Base-by-base conservation (phyloP, 192 early-diverging fungal species). In the Coemansia umbellata region DNA sequence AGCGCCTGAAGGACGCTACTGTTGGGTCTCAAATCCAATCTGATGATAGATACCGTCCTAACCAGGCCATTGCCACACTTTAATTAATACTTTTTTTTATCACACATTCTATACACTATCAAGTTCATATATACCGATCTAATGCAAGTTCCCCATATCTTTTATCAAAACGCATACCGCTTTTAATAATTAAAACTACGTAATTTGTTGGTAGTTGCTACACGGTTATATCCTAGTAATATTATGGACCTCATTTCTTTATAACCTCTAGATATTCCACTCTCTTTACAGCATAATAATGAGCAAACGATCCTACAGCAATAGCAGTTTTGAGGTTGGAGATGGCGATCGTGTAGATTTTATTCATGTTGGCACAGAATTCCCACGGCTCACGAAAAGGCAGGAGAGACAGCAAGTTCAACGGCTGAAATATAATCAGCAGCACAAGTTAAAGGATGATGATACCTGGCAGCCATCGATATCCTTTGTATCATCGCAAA, bases 401-500 rank as follows among this genome's bases (percentile, higher is more conserved):
- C 57, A 71, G 73, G 3, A 70, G 80, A 26, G 86, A 90, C 53
- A 81, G 81, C 54, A 72, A 87, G 32, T 92, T 90, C 10, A 76
- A 26, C 43, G 8, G 11, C 17, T 27, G 33, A 18, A 87, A 18
- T 80, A 87, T 47, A 75, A 93, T 31, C 84, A 95, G 37, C 92
- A 93, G 61, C 92, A 93, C 11, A 91, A 93, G 5, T 95, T 95
- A 68, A 91, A 86, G 15, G 94, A 93, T 35, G 93, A 95, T 80
- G 90, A 95, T 69, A 93, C 93, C 78, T 84, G 49, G 60, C 13
- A 50, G 53, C 62, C 60, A 3, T 32, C 60, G 8, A 69, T 84
- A 2, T 88, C 82, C 8, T 95, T 92, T 67, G 82, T 85, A 2
- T 94, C 94, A 1, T 89, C 88, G 7, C 80, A 91, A 28, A 63